phyloP scores from a whole-genome alignment of 1,139 yeast genomes.

The Taphrina wiesneri region DNA sequence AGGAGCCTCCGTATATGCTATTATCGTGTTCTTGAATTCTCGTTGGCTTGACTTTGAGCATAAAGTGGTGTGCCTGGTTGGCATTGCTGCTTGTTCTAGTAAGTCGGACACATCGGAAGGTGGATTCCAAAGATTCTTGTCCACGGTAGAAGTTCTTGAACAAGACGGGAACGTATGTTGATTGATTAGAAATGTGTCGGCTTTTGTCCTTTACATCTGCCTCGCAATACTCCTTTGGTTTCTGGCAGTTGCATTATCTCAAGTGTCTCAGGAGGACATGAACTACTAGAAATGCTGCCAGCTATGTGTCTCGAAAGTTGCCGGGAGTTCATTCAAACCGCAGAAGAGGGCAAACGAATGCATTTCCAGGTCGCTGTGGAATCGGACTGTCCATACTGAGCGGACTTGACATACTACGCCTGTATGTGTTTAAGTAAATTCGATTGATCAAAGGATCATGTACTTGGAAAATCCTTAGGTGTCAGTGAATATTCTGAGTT shows the following conservation, averaged over 20 bases:
- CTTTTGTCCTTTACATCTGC: conserved; percentile 9
- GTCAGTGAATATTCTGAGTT: too few relatives aligned
- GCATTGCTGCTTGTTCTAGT: not conserved
- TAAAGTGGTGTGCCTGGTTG: not conserved
- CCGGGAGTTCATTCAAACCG: not conserved
- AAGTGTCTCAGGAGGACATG: conserved; percentile 9
- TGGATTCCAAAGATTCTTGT: not conserved
- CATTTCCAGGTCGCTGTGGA: not conserved
- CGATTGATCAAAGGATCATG: too few relatives aligned
- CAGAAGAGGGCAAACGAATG: not conserved
- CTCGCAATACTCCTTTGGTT: not conserved
- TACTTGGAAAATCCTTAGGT: too few relatives aligned
- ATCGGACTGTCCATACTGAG: too few relatives aligned
- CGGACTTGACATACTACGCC: too few relatives aligned
- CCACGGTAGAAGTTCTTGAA: not conserved
- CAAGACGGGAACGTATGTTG: not conserved
- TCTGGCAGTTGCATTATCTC: not conserved
- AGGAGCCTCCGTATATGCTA: conserved; percentile 20
- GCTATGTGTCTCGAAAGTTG: conserved; percentile 4
- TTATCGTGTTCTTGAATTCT: not conserved
- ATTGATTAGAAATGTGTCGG: not conserved
- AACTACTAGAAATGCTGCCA: not conserved
- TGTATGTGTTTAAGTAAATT: too few relatives aligned
- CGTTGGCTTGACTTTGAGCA: not conserved
- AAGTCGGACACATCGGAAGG: not conserved